A percentile compares a stretch with the other conserved stretches of the same genome.
Evolutionary conservation across 306 rosid species (phyloP).

Genomic region (Parietaria judaica): DNA sequence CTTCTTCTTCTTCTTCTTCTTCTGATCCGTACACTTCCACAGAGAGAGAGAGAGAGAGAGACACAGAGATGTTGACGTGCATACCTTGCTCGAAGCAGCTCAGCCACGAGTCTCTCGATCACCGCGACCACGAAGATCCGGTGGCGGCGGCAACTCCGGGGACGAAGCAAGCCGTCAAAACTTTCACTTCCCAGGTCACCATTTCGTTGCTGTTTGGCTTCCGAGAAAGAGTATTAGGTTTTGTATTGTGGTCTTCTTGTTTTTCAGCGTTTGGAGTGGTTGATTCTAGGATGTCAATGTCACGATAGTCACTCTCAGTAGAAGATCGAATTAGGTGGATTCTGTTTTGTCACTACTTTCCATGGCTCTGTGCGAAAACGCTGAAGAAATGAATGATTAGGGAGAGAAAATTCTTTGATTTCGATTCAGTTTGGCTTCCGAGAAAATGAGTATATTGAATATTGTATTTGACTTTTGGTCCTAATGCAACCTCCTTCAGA

Average conservation of each 20-base stretch:
- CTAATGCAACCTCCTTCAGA: conserved; percentile 27
- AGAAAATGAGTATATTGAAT: neutral
- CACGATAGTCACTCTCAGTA: neutral
- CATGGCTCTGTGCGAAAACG: no score
- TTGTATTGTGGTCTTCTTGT: neutral
- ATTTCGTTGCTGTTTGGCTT: conserved; percentile 15
- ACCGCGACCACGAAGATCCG: conserved; percentile 54
- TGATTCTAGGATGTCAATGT: neutral
- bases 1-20: neutral
- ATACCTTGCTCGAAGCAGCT: conserved; percentile 89
- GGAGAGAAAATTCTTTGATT: neutral
- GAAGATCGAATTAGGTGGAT: conserved; percentile 2
- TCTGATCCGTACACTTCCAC: conserved; percentile 17
- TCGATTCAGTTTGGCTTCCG: neutral
- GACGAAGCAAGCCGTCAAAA: conserved; percentile 82
- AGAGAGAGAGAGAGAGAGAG: conserved; percentile 5
- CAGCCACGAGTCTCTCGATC: conserved; percentile 81
- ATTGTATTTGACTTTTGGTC: neutral
- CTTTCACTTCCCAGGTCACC: conserved; percentile 83
- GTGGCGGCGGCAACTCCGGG: conserved; percentile 50
- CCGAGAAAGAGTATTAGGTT: conserved; percentile 14
- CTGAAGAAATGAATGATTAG: no score
- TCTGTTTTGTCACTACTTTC: neutral
- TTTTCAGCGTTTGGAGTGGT: no score
- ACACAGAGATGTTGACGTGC: conserved; percentile 76